phyloP scores from a whole-genome alignment of 192 early-diverging fungal genomes.

The Spizellomyces punctatus region DNA sequence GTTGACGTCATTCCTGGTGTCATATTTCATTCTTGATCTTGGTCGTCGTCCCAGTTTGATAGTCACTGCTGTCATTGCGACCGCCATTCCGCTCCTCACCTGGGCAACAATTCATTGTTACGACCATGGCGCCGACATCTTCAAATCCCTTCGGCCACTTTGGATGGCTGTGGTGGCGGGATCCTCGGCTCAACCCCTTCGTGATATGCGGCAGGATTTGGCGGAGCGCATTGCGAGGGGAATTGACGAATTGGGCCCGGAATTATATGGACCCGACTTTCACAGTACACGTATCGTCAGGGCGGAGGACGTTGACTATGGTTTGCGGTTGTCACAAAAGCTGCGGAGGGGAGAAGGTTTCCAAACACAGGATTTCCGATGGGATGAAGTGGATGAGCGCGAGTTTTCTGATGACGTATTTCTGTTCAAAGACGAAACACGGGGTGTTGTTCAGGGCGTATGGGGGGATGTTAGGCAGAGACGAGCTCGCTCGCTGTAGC shows the following conservation, averaged over 20 bases:
- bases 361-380: conserved; percentile 20
- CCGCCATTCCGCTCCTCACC: conserved; percentile 57
- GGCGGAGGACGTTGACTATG: conserved; percentile 15
- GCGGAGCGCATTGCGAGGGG: conserved; percentile 74
- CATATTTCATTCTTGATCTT: conserved; percentile 28
- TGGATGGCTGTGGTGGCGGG: conserved; percentile 67
- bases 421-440: conserved; percentile 23
- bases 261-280: conserved; percentile 48
- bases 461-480: background rate
- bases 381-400: conserved; percentile 30
- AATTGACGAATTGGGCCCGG: conserved; percentile 82
- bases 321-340: conserved; percentile 15
- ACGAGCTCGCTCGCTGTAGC: background rate
- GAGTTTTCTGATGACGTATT: conserved; percentile 29
- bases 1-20: conserved; percentile 14
- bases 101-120: conserved; percentile 39
- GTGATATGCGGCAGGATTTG: conserved; percentile 69
- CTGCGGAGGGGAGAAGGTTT: conserved; percentile 10
- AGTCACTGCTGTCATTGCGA: conserved; percentile 41
- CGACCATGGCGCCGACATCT: conserved; percentile 48
- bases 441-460: conserved; percentile 4
- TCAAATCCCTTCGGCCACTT: conserved; percentile 80
- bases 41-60: conserved; percentile 35
- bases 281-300: conserved; percentile 36
- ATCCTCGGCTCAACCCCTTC: conserved; percentile 58